A percentile compares a stretch with the other conserved stretches of the same genome.
These are phyloP conservation scores for Cordyceps militaris DNA, from an alignment of 2,329 filamentous ascomycete genomes.

Conservation along the genomic window DNA sequence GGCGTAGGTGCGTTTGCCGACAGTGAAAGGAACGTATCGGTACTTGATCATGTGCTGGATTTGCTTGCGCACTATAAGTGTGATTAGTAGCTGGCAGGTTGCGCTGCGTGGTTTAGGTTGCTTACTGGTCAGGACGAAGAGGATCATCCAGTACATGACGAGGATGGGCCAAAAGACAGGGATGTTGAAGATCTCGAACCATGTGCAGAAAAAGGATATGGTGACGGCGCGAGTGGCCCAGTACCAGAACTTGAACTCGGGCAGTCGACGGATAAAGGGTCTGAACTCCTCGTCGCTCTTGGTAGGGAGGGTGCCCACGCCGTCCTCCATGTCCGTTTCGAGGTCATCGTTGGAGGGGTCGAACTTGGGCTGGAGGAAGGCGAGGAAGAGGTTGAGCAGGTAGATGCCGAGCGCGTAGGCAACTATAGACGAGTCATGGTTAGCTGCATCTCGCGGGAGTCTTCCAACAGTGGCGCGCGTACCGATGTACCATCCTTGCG, in stretches of 20 bases:
- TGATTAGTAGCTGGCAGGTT: constrained; percentile 7
- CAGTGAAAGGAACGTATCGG: constrained; percentile 89
- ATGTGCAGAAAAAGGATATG: constrained; percentile 81
- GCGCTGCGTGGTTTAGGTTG: constrained; percentile 20
- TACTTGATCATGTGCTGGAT: constrained; percentile 99
- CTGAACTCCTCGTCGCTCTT: constrained; percentile 97
- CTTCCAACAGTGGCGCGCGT: constrained; percentile 18
- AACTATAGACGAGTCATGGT: constrained; percentile 46
- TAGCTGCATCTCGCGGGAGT: background rate
- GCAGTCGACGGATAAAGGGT: constrained; percentile 89
- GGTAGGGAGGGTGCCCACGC: constrained; percentile 75
- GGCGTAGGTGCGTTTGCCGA: constrained; percentile 78
- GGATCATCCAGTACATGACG: constrained; percentile 97
- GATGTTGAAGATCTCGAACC: constrained; percentile 91
- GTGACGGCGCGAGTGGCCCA: constrained; percentile 79
- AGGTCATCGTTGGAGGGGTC: constrained; percentile 86
- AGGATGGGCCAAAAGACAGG: constrained; percentile 98
- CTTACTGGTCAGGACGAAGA: constrained; percentile 92
- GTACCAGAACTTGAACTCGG: constrained; percentile 99
- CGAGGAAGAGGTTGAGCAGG: constrained; percentile 97
- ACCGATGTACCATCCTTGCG: constrained; percentile 99
- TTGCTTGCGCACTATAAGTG: constrained; percentile 80
- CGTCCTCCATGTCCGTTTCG: constrained; percentile 95
- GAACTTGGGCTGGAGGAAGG: constrained; percentile 97
- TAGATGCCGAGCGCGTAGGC: constrained; percentile 98